Evolutionary conservation across 805 yeast species (phyloP), one percentile per base, ranked within the genome.

Genomic region (Metschnikowia gruessii): DNA sequence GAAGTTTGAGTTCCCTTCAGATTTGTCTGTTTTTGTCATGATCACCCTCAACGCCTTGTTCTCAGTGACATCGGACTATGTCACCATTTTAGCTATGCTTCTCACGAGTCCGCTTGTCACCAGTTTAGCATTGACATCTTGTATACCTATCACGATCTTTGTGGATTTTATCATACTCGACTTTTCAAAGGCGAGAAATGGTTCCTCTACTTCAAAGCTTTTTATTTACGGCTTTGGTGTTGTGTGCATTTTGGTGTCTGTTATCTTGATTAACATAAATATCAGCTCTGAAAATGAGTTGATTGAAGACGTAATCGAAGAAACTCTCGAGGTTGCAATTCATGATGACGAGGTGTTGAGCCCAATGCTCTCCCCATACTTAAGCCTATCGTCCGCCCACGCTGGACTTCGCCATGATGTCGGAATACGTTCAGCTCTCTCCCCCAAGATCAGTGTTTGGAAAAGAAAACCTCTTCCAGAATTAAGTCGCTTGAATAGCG

Each of bases 81-180:
- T 69, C 29, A 73, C 79, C 1, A 69, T 77, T n/a, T 54, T 76
- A 12, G 81, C 82, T 7, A 69, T 77, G 65, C 57, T 79, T 17
- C 63, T 77, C 33, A 79, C 82, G 1, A 76, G 81, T 39, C 83
- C 83, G 0, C 65, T 79, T 46, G 70, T 77, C 13, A 72, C 80
- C 2, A 68, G 81, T 3, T 62, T 79, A 32, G 76, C 81, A 3
- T 59, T 79, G 30, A 76, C 82, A 1, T 68, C 79, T 0, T 73
- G 77, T 0, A 76, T 79, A 30, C 83, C 83, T 3, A 64, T 79
- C 19, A 74, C 77, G 24, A 75, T 79, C 54, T 66, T 75, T 43
- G 65, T 76, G 40, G 83, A 79, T 53, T 76, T 70, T 50, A 51
- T 73, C 13, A 56, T 68, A 8, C 52, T 68, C 34, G 54, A 50